These are phyloP conservation scores for Cladophialophora psammophila DNA, from an alignment of 2,329 filamentous ascomycete species.

Conservation along the genomic window DNA sequence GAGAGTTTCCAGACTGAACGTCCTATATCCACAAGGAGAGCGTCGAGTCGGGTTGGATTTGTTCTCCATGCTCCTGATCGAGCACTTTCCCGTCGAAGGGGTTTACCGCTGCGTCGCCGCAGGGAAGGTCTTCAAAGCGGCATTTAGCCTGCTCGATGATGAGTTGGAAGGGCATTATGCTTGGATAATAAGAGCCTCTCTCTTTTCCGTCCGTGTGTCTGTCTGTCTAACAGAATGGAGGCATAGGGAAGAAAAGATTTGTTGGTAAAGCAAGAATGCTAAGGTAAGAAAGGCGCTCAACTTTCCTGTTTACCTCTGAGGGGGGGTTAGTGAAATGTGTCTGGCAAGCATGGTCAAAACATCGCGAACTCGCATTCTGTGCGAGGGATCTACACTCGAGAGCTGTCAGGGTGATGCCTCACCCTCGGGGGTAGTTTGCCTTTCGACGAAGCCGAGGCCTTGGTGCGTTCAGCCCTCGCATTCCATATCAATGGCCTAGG, in stretches of 20 bases:
- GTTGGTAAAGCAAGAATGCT: no score
- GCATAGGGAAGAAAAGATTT: no score
- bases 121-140: conserved; percentile 45
- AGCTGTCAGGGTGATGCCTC: conserved; percentile 16
- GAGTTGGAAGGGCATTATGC: conserved; percentile 10
- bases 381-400: not conserved
- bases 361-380: no score
- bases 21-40: conserved; percentile 48
- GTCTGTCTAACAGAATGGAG: no score
- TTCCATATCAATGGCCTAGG: conserved; percentile 19
- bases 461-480: conserved; percentile 14
- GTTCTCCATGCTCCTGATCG: conserved; percentile 46
- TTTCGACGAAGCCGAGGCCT: not conserved
- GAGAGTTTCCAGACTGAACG: conserved; percentile 46
- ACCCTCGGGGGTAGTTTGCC: not conserved
- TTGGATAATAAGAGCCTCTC: not conserved
- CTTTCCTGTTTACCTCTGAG: no score
- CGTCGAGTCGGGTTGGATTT: conserved; percentile 46
- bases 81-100: conserved; percentile 13
- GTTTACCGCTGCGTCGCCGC: conserved; percentile 44
- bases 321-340: no score
- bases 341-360: no score
- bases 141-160: conserved; percentile 4
- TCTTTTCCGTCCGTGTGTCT: no score
- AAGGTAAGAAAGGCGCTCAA: no score